Percentiles rank a stretch among this genome's conserved stretches.
Evolutionary conservation across 495 filamentous ascomycete genomes (phyloP).

Genomic region (Annulohypoxylon stygium): DNA sequence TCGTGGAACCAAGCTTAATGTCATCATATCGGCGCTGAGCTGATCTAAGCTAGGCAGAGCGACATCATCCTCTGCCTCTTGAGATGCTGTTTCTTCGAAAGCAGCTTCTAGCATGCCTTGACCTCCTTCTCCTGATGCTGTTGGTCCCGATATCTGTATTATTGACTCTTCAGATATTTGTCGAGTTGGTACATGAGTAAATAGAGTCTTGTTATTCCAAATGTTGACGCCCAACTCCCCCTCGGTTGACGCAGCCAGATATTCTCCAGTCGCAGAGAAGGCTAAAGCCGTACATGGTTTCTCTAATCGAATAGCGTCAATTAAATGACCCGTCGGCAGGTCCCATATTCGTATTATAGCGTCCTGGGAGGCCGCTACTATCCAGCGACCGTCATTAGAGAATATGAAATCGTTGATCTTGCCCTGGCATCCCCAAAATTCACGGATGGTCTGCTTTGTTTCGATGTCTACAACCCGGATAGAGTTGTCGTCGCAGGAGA

Average conservation of each 20-base stretch:
- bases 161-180: constrained; percentile 83
- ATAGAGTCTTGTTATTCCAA: constrained; percentile 93
- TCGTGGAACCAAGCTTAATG: constrained; percentile 88
- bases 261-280: constrained; percentile 92
- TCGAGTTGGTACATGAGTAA: constrained; percentile 85
- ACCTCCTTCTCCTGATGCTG: constrained; percentile 86
- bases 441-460: constrained; percentile 88
- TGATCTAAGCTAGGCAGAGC: constrained; percentile 73
- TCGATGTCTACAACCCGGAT: constrained; percentile 92
- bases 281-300: constrained; percentile 83
- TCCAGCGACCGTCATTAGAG: constrained; percentile 93
- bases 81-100: constrained; percentile 65
- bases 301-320: constrained; percentile 84
- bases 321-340: constrained; percentile 92
- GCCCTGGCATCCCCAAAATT: constrained; percentile 89
- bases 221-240: constrained; percentile 89
- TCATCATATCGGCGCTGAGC: constrained; percentile 82
- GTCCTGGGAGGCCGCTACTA: constrained; percentile 89
- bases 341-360: constrained; percentile 91
- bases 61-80: constrained; percentile 60
- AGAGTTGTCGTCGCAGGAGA: constrained; percentile 88
- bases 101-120: constrained; percentile 74
- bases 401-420: constrained; percentile 89
- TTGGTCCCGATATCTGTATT: constrained; percentile 70
- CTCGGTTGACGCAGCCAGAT: constrained; percentile 86